Percentiles rank a stretch among this genome's conserved stretches.
Conservation (phyloP, 129 eudicot species). For the Pseudognaphalium luteoalbum region DNA sequence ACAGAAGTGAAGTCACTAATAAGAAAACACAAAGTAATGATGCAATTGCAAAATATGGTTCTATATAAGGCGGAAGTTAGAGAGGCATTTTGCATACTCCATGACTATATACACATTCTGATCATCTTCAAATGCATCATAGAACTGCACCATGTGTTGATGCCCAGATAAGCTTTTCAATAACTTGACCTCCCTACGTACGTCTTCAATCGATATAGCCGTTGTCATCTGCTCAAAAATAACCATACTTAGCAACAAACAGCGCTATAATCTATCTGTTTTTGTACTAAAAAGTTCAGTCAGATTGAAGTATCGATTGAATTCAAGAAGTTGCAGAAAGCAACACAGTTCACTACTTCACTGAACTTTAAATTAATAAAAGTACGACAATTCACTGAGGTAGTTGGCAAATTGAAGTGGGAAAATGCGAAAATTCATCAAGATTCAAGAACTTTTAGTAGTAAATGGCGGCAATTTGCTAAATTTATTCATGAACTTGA, state of each 20-base stretch:
- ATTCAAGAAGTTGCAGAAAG: neutral
- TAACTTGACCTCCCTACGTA: constrained; percentile 89
- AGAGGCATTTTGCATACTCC: constrained; percentile 63
- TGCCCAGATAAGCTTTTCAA: constrained; percentile 87
- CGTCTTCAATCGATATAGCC: constrained; percentile 95
- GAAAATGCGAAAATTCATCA: neutral
- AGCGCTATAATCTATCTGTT: neutral
- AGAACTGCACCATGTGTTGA: constrained; percentile 69
- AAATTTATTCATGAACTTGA: neutral
- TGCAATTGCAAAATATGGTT: neutral
- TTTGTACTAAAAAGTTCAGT: neutral
- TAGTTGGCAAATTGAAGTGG: neutral
- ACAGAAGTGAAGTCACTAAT: constrained; percentile 25
- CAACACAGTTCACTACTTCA: neutral
- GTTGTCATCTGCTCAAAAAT: constrained; percentile 74
- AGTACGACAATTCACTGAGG: neutral
- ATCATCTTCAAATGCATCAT: constrained; percentile 94
- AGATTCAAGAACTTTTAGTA: neutral
- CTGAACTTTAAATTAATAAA: neutral
- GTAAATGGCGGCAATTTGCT: neutral
- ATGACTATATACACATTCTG: constrained; percentile 80
- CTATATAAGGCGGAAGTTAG: constrained; percentile 3
- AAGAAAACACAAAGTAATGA: neutral
- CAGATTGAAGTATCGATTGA: neutral
- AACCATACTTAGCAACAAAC: constrained; percentile 18